Evolutionary conservation across 805 yeast genomes (phyloP).

Genomic region (Zygotorulaspora florentina): DNA sequence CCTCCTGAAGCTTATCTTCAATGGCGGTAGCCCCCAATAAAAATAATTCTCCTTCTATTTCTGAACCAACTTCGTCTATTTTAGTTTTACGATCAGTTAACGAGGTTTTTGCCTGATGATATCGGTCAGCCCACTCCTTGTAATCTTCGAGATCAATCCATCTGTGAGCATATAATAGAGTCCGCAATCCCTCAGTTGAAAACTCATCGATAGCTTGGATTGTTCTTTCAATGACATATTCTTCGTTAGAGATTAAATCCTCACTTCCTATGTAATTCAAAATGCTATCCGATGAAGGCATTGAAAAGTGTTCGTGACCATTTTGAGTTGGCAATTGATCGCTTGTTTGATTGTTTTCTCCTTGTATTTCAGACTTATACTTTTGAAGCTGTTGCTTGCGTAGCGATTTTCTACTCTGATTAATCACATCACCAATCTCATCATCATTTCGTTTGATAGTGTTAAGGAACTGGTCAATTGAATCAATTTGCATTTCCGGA

Average conservation of each 20-base stretch:
- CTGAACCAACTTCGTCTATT: conserved; percentile 68
- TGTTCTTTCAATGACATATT: conserved; percentile 74
- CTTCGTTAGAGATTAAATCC: conserved; percentile 61
- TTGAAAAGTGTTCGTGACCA: conserved; percentile 3
- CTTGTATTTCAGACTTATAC: conserved; percentile 37
- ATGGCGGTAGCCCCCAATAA: conserved; percentile 93
- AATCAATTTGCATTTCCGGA: conserved; percentile 32
- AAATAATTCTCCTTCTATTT: conserved; percentile 63
- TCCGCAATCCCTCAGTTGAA: conserved; percentile 91
- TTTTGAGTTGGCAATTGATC: conserved; percentile 6
- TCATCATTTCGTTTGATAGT: conserved; percentile 42
- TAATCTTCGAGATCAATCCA: conserved; percentile 62
- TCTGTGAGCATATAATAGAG: conserved; percentile 75
- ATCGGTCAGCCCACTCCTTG: conserved; percentile 60
- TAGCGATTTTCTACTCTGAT: conserved; percentile 52
- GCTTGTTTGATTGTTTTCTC: conserved; percentile 1
- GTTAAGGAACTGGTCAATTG: conserved; percentile 50
- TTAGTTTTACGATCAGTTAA: conserved; percentile 59
- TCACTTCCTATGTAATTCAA: conserved; percentile 48
- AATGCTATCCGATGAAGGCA: conserved; percentile 13
- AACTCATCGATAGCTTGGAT: conserved; percentile 89
- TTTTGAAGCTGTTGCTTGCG: conserved; percentile 55
- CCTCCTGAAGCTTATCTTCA: conserved; percentile 93
- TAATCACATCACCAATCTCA: conserved; percentile 51
- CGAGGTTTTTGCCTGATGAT: conserved; percentile 73